Percentiles rank a stretch among this genome's conserved stretches.
These are phyloP conservation scores for Geotrichum europaeum DNA, from an alignment of 1,139 yeast species.

Conservation along the genomic window DNA sequence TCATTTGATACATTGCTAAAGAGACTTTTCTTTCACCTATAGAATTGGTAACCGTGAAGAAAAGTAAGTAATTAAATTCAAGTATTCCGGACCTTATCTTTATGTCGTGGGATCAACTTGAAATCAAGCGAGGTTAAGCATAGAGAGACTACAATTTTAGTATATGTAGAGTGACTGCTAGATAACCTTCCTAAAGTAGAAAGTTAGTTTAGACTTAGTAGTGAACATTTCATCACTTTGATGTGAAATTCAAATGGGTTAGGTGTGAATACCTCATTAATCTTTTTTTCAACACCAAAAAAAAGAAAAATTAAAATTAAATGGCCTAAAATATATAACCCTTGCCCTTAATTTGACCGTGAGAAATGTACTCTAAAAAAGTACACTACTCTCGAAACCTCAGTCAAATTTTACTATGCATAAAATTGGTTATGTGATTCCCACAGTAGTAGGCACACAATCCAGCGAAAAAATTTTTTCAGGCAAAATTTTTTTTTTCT, in stretches of 20 bases:
- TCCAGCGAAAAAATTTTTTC: background rate
- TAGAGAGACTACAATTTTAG: background rate
- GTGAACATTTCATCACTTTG: background rate
- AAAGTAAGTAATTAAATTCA: no score
- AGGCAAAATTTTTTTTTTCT: background rate
- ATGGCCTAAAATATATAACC: background rate
- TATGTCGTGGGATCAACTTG: no score
- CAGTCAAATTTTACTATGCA: no score
- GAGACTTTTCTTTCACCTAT: no score
- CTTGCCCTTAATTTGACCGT: background rate
- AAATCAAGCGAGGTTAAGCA: no score
- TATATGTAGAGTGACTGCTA: background rate
- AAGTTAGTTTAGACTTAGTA: background rate
- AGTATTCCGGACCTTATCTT: no score
- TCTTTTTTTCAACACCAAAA: background rate
- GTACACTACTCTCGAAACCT: background rate
- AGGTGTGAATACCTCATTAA: background rate
- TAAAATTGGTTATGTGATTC: no score
- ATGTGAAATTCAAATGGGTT: background rate
- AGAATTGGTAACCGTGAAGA: no score
- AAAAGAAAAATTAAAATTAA: background rate
- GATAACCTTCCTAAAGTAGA: background rate
- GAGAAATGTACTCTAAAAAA: background rate
- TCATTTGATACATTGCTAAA: background rate
- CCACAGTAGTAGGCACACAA: background rate